phyloP scores from a whole-genome alignment of 345 rosid genomes.

The Brassica carinata region DNA sequence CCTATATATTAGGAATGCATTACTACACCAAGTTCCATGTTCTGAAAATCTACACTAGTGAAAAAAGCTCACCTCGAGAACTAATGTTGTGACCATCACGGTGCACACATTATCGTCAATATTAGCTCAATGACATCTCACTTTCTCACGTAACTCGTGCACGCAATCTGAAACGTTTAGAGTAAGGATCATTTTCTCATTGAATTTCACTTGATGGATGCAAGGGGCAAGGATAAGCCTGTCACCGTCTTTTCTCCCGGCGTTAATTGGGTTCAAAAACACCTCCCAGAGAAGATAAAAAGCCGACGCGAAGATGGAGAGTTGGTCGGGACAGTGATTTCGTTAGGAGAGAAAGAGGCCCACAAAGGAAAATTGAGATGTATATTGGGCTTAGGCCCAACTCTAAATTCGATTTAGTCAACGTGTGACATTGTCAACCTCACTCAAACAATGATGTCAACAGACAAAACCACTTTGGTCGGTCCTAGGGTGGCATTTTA shows the following conservation, averaged over 20 bases:
- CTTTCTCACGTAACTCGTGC: conserved; percentile 92
- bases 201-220: no score
- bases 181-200: no score
- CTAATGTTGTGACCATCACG: conserved; percentile 97
- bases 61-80: conserved; percentile 78
- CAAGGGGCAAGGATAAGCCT: no score
- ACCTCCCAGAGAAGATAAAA: no score
- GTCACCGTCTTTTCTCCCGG: no score
- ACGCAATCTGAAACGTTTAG: conserved; percentile 62
- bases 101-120: conserved; percentile 95
- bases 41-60: conserved; percentile 1
- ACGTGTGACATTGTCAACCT: not conserved
- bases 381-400: not conserved
- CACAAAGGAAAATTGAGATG: not conserved
- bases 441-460: not conserved
- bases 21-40: not conserved
- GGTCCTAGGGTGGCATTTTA: not conserved
- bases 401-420: not conserved
- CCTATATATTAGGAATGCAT: not conserved
- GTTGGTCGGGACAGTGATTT: no score
- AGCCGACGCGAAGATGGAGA: no score
- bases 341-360: not conserved
- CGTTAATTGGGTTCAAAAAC: no score
- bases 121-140: conserved; percentile 81
- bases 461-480: not conserved